Evolutionary conservation across 2,329 filamentous ascomycete species (phyloP).

Genomic region (Alternaria dauci): DNA sequence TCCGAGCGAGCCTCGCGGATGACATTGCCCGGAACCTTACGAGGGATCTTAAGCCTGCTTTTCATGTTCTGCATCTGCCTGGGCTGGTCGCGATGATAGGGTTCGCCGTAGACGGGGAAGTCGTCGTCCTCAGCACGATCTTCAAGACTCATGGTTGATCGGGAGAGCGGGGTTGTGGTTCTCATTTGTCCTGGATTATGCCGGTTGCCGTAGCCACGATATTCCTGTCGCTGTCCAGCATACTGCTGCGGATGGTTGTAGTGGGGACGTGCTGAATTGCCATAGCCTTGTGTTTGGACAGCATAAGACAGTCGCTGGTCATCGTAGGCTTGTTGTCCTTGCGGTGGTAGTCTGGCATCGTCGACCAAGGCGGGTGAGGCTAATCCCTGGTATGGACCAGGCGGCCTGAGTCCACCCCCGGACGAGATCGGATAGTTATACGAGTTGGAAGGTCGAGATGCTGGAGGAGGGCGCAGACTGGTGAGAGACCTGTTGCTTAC

Average conservation of each 20-base stretch:
- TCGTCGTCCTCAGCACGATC: conserved; percentile 14
- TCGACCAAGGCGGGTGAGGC: conserved; percentile 58
- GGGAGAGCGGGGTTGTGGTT: conserved; percentile 36
- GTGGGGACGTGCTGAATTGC: not conserved
- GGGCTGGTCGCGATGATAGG: not conserved
- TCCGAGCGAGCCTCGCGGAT: conserved; percentile 1
- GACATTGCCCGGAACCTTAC: not conserved
- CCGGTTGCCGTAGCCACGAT: conserved; percentile 1
- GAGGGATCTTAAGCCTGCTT: conserved; percentile 22
- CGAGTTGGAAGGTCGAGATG: conserved; percentile 49
- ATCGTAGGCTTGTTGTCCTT: conserved; percentile 27
- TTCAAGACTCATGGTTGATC: conserved; percentile 27
- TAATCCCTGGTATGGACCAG: conserved; percentile 53
- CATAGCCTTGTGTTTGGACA: conserved; percentile 7
- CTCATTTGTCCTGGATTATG: conserved; percentile 30
- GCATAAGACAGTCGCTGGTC: conserved; percentile 16
- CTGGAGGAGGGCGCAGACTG: conserved; percentile 54
- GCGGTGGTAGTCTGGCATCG: conserved; percentile 28
- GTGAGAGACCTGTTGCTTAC: conserved; percentile 56
- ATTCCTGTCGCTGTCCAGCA: conserved; percentile 4
- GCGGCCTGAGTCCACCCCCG: conserved; percentile 42
- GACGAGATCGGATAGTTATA: conserved; percentile 50
- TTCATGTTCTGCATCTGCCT: conserved; percentile 16
- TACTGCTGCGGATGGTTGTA: conserved; percentile 2
- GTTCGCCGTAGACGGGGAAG: not conserved